Base-by-base conservation (phyloP, 306 rosid species). In the Begonia fuchsioides region DNA sequence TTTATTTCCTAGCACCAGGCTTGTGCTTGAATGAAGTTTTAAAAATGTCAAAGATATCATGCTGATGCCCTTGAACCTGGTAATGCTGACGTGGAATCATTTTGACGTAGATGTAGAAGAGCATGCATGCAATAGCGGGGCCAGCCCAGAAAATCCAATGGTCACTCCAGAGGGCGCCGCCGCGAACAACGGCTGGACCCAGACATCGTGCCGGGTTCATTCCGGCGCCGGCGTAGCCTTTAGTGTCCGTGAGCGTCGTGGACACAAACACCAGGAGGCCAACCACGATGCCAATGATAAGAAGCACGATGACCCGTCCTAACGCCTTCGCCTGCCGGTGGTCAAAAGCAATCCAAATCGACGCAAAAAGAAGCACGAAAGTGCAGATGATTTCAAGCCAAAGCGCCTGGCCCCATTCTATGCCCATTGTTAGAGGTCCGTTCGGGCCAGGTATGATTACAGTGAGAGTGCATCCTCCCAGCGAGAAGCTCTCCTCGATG, bases 391-490 rank as follows among this genome's bases (percentile, higher is more conserved):
- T 57, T 56, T 71, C 72, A 1, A 66, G 69, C 72, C 72, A 61
- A 2, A 66, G 55, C 62, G 62, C 72, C 13, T 71, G 72, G 38
- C 39, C 46, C 14, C 39, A 13, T 32, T 12, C 72, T 3, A 71
- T 48, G 3, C 68, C 76, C 0, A 66, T 13, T 0, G 14, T 39
- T 8, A 54, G 17, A 5, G 76, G 65, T 48, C 76, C 76, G 1
- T 65, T 15, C 17, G 76, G 65, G 17, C 72, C 72, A 1, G 72
- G 69, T 2, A 46, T 15, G 2, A 71, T 46, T 9, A 66, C 77
- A 8, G 54, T 57, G 35, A 66, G 72, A 0, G 76, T 71, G 49
- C 76, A 71, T 9, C 76, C 76, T 38, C 76, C 76, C n/a, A 71
- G 68, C 1, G 76, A 65, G 53, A 56, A 71, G 2, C 52, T 13